Evolutionary conservation across 495 filamentous ascomycete species (phyloP), one percentile per base, ranked within the genome.

Genomic region (Penicillium roqueforti): DNA sequence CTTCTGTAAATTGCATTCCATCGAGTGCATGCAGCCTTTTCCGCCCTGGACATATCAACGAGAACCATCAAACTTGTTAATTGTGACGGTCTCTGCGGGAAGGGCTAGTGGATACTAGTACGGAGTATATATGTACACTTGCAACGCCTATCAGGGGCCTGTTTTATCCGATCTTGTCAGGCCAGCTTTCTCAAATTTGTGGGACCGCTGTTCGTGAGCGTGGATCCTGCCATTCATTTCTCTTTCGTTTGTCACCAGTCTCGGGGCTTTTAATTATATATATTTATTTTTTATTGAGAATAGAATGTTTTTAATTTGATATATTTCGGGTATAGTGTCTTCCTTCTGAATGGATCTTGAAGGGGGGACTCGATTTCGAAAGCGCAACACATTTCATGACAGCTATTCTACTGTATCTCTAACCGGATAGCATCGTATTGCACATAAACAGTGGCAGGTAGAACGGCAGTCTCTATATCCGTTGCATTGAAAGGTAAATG

Each of bases 401-500:
- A 1, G 26, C 8, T 16, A 19, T 9, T 13, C 28, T 31, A 55
- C 26, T 53, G 9, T 40, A 84, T 37, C 57, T 84, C 80, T 19
- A 83, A 49, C 34, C 78, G 65, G 56, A 83, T 56, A 3, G 80
- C 79, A 70, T 83, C 79, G 63, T 85, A 83, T 62, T 84, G 79
- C 13, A 83, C 75, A 64, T 83, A 84, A 0, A 80, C 68, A 1
- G 63, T 72, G 42, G 58, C 61, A 0, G 79, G 75, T 22, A 84
- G 50, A 18, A 81, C 54, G 3, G 80, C 80, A 18, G 73, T 78
- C 68, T 83, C 80, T 18, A 69, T 72, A 55, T 83, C 66, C 10
- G 77, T 80, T 32, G 74, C 80, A 54, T 79, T 78, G 46, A 63
- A 68, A 18, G 82, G 80, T 23, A 83, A 57, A 58, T 73, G 73